Percentiles rank a stretch among this genome's conserved stretches.
phyloP scores from a whole-genome alignment of 1,139 yeast species.

The Geotrichum bryndzae region DNA sequence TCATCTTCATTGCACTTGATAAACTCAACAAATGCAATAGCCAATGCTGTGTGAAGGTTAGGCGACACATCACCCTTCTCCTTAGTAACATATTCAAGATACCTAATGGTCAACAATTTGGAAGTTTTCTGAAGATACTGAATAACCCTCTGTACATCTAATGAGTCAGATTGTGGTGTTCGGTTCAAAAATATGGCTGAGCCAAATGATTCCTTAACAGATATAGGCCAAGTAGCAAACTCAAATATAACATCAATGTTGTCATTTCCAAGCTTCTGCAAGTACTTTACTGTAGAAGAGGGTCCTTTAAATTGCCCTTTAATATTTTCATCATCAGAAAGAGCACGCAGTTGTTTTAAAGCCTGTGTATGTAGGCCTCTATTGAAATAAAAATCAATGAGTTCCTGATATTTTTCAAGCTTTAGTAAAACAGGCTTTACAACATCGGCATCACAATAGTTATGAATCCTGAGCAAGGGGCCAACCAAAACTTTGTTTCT shows the following conservation, averaged over 20 bases:
- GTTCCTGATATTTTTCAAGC: slow-evolving; percentile 53
- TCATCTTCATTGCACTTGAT: slow-evolving; percentile 23
- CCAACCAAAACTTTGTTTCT: slow-evolving; percentile 71
- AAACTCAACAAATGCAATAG: slow-evolving; percentile 48
- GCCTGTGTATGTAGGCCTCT: slow-evolving; percentile 63
- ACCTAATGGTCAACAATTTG: slow-evolving; percentile 42
- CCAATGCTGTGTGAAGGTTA: slow-evolving; percentile 48
- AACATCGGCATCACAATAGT: slow-evolving; percentile 60
- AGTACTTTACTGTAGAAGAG: slow-evolving; percentile 53
- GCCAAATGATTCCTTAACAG: slow-evolving; percentile 40
- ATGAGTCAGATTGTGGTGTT: slow-evolving; percentile 54
- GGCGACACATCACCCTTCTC: slow-evolving; percentile 43
- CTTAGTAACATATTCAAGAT: slow-evolving; percentile 56
- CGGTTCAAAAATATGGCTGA: slow-evolving; percentile 62
- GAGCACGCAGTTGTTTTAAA: slow-evolving; percentile 46
- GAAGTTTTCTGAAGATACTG: slow-evolving; percentile 38
- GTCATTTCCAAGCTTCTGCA: slow-evolving; percentile 53
- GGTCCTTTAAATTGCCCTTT: slow-evolving; percentile 37
- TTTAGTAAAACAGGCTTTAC: slow-evolving; percentile 55
- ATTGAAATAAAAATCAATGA: slow-evolving; percentile 73
- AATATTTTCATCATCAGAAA: slow-evolving; percentile 20
- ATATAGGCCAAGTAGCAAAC: slow-evolving; percentile 53
- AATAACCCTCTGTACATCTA: slow-evolving; percentile 51
- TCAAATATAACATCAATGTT: slow-evolving; percentile 52
- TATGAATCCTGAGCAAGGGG: slow-evolving; percentile 70